Conservation (phyloP, 805 yeast genomes). For the Metschnikowia gruessii region DNA sequence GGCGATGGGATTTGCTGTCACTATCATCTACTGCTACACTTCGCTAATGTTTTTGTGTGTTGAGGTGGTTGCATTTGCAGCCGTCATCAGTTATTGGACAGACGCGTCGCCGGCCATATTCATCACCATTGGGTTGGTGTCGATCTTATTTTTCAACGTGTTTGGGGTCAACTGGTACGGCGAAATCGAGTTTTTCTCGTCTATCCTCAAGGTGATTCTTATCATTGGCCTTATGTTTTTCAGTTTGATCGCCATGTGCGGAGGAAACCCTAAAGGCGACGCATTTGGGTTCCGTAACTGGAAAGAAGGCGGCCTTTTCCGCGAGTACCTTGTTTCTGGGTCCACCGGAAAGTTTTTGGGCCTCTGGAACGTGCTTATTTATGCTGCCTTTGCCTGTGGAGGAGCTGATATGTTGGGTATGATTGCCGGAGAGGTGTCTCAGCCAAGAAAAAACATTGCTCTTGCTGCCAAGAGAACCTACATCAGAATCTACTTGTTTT, state of each 20-base stretch:
- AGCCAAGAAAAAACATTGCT: slow-evolving; percentile 38
- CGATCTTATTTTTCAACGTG: slow-evolving; percentile 30
- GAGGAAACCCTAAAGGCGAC: slow-evolving; percentile 34
- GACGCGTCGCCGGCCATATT: slow-evolving; percentile 33
- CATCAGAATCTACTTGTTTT: slow-evolving; percentile 34
- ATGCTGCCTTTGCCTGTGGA: slow-evolving; percentile 64
- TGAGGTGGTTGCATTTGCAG: slow-evolving; percentile 33
- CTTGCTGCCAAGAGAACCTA: slow-evolving; percentile 36
- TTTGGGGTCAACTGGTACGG: slow-evolving; percentile 24
- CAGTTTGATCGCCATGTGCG: slow-evolving; percentile 38
- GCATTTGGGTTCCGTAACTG: slow-evolving; percentile 38
- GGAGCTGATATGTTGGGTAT: slow-evolving; percentile 41
- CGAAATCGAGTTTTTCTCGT: slow-evolving; percentile 21
- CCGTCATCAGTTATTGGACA: slow-evolving; percentile 31
- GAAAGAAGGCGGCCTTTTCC: slow-evolving; percentile 34
- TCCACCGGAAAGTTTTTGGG: slow-evolving; percentile 62
- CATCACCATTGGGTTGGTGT: slow-evolving; percentile 29
- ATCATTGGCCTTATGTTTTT: slow-evolving; percentile 39
- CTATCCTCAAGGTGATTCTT: slow-evolving; percentile 23
- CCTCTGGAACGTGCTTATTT: slow-evolving; percentile 59
- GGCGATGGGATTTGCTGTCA: slow-evolving; percentile 35
- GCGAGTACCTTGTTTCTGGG: slow-evolving; percentile 37
- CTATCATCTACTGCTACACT: slow-evolving; percentile 33
- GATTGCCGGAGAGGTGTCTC: slow-evolving; percentile 41
- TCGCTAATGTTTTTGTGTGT: slow-evolving; percentile 34